Percentiles rank a stretch among this genome's conserved stretches.
phyloP scores from a whole-genome alignment of 2,329 filamentous ascomycete genomes.

The Calonectria hawksworthii region DNA sequence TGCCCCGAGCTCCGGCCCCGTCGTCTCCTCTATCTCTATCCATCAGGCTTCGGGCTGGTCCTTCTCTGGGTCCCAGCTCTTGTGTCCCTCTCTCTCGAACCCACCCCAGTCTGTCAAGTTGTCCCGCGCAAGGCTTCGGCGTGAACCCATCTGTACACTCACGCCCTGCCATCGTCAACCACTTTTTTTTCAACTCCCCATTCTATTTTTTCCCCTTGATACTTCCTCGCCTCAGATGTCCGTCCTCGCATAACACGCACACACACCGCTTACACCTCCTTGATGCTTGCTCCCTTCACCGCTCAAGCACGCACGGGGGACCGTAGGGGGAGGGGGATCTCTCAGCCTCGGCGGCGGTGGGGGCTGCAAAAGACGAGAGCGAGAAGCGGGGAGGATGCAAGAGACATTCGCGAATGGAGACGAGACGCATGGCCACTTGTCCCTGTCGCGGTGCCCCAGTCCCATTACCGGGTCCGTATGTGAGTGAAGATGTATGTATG shows the following conservation, averaged over 20 bases:
- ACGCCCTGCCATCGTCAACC: neutral
- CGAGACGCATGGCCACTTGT: conserved; percentile 18
- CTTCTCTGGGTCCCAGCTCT: neutral
- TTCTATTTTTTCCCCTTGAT: neutral
- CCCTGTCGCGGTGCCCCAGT: neutral
- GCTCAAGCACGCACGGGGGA: conserved; percentile 1
- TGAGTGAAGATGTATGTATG: conserved; percentile 11
- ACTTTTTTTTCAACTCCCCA: neutral
- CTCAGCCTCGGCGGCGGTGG: conserved; percentile 13
- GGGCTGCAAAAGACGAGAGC: neutral
- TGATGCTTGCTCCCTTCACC: conserved; percentile 12
- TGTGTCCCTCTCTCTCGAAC: neutral
- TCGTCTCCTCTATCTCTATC: neutral
- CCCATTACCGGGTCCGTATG: conserved; percentile 13
- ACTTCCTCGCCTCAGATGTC: neutral
- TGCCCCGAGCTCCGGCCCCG: conserved; percentile 10
- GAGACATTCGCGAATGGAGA: conserved; percentile 9
- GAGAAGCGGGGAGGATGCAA: conserved; percentile 2
- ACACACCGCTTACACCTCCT: conserved; percentile 17
- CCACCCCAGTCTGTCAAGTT: neutral
- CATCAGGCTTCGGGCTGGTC: neutral
- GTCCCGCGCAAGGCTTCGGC: neutral
- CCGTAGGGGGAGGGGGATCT: neutral
- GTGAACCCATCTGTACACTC: neutral
- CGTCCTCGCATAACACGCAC: conserved; percentile 4